These are phyloP conservation scores for Platanthera guangdongensis DNA, from an alignment of 106 monocot genomes.

Conservation along the genomic window DNA sequence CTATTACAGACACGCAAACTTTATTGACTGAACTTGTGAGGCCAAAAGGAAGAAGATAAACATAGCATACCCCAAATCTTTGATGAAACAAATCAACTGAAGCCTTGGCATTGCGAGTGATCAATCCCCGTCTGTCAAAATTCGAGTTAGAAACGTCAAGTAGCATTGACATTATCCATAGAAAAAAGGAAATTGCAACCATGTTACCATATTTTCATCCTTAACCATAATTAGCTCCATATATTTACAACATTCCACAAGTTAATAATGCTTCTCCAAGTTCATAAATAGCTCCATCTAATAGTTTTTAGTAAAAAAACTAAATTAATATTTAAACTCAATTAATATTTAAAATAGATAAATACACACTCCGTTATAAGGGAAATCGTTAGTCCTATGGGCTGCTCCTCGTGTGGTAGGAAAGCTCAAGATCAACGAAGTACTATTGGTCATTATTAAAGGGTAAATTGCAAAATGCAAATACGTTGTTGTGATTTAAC, in stretches of 20 bases:
- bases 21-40: background rate
- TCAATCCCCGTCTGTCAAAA: conserved; percentile 79
- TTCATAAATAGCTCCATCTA: background rate
- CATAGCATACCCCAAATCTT: conserved; percentile 67
- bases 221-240: background rate
- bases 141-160: background rate
- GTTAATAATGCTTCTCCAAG: background rate
- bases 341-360: background rate
- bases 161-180: conserved; percentile 1
- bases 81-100: conserved; percentile 87
- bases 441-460: background rate
- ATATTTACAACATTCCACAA: background rate
- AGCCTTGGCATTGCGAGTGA: conserved; percentile 85
- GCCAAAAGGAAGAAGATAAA: background rate
- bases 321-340: no score
- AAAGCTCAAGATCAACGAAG: background rate
- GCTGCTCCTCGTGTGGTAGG: background rate
- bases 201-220: background rate
- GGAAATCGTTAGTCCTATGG: background rate
- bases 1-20: background rate
- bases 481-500: no score
- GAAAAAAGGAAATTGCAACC: background rate
- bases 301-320: background rate
- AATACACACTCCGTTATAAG: background rate
- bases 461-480: no score